A percentile compares a stretch with the other conserved stretches of the same genome.
Evolutionary conservation across 2,329 filamentous ascomycete species (phyloP).

Genomic region (Madurella mycetomatis): DNA sequence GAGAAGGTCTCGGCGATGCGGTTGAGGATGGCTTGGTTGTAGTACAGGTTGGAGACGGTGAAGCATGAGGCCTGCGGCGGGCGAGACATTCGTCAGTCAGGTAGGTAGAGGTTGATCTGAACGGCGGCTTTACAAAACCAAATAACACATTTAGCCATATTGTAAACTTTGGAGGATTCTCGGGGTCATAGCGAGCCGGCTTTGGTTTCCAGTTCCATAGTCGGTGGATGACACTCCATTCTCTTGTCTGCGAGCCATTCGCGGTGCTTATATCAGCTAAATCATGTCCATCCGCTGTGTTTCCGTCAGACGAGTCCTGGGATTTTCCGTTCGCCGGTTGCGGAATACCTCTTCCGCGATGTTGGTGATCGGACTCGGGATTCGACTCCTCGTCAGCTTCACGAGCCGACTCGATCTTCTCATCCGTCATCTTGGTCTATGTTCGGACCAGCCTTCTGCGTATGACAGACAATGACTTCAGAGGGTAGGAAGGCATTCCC

Average conservation of each 20-base stretch:
- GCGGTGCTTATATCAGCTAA: not conserved
- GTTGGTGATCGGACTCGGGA: not conserved
- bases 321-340: not conserved
- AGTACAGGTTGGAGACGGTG: constrained; percentile 77
- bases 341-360: not conserved
- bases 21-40: constrained; percentile 75
- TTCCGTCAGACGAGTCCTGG: not conserved
- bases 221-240: constrained; percentile 1
- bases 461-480: no score
- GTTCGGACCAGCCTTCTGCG: no score
- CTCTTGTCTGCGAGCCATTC: not conserved
- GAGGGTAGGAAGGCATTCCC: no score
- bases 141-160: constrained; percentile 67
- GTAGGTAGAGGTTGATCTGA: not conserved
- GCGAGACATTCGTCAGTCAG: not conserved
- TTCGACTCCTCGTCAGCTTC: not conserved
- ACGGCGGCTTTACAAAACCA: constrained; percentile 47
- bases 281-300: not conserved
- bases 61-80: constrained; percentile 49
- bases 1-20: constrained; percentile 67
- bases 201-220: constrained; percentile 52
- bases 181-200: constrained; percentile 63
- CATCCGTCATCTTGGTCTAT: no score
- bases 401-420: not conserved
- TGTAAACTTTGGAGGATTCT: constrained; percentile 63